Base-by-base conservation (phyloP, 208 protist genomes). In the Leishmania mexicana region DNA sequence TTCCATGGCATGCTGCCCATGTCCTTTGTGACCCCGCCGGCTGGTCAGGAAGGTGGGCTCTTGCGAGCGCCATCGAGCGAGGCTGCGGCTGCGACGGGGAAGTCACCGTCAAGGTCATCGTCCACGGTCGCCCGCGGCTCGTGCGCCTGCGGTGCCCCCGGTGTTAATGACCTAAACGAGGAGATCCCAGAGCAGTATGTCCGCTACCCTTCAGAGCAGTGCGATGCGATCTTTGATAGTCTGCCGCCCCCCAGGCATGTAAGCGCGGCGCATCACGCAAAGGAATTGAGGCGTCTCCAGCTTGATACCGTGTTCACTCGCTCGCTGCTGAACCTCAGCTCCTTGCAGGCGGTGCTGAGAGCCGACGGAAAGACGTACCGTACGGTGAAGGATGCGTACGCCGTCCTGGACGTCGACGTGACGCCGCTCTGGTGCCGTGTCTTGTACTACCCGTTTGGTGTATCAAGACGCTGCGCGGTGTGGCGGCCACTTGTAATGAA, bases 371-470 rank as follows among this genome's bases (percentile, higher is more conserved):
- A 70, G 72, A 73, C 65, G 82, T 88, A 83, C 75, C 79, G 57
- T 75, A 65, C 60, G 13, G 87, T 73, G 21, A 84, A 77, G 24
- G 65, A 64, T 45, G 19, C 64, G 60, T 89, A 88, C 60, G 68
- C 64, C 13, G 68, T 93, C 35, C 64, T 93, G 54, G 92, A 95
- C 76, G 87, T 88, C 5, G 85, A 88, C 51, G 74, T 70, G 45
- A 93, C 92, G 7, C 89, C 92, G 47, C 75, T 91, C 85, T 93
- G 89, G 92, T 95, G 92, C 77, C 86, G 89, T 11, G 88, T 95
- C 67, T 76, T 92, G 19, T 95, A 93, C 78, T 93, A 93, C 78
- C 90, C 92, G 0, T 89, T 95, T 35, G 92, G 92, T 5, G 81
- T 95, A 73, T 85, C 84, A 11, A 78, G 86, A 54, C 81, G 84